phyloP scores from a whole-genome alignment of 768 basidiomycete species.

The Rubroboletus satanas region DNA sequence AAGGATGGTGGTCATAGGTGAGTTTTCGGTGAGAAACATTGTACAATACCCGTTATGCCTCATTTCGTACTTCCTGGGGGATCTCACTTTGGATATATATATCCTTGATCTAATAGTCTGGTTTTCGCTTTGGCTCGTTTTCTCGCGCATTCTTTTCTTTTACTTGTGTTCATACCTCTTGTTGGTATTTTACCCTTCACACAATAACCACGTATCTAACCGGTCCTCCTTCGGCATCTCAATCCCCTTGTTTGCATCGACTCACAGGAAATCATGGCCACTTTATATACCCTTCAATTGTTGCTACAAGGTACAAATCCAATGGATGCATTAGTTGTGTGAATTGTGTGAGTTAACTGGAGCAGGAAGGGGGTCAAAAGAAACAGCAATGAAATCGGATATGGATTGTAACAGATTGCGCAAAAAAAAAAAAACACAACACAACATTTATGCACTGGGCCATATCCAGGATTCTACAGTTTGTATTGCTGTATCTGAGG shows the following conservation, averaged over 20 bases:
- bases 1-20: conserved; percentile 72
- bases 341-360: conserved; percentile 18
- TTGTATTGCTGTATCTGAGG: conserved; percentile 62
- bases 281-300: conserved; percentile 37
- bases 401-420: conserved; percentile 12
- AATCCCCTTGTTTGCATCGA: conserved; percentile 14
- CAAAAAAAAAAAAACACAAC: not conserved
- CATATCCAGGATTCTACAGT: conserved; percentile 82
- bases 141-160: not conserved
- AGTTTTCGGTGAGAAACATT: not conserved
- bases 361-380: conserved; percentile 5
- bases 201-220: conserved; percentile 3
- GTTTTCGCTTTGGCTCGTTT: not conserved
- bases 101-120: conserved; percentile 22
- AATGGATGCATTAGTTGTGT: conserved; percentile 35
- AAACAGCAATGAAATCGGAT: conserved; percentile 12
- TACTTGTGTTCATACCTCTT: conserved; percentile 13
- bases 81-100: conserved; percentile 20
- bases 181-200: not conserved
- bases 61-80: not conserved
- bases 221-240: not conserved
- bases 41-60: conserved; percentile 6
- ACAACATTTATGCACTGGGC: conserved; percentile 18
- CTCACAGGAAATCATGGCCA: conserved; percentile 22
- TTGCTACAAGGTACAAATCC: conserved; percentile 38